These are phyloP conservation scores for Linum lewisii DNA, from an alignment of 345 rosid species.

Conservation along the genomic window DNA sequence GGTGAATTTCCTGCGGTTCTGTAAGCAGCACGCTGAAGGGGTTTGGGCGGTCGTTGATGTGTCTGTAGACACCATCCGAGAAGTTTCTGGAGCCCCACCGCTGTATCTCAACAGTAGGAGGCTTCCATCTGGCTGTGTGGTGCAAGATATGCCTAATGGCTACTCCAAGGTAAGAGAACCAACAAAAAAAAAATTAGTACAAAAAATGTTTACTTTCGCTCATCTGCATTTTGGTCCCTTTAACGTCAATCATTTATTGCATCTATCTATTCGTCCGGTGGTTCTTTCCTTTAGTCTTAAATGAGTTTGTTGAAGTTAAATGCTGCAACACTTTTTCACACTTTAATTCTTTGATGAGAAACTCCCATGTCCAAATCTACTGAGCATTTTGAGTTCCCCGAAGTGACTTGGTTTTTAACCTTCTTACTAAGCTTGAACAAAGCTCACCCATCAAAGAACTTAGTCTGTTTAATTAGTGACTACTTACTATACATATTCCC, in stretches of 20 bases:
- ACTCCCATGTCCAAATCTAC: constrained; percentile 19
- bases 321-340: constrained; percentile 1
- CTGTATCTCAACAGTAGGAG: constrained; percentile 52
- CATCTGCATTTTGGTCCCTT: neutral
- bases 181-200: neutral
- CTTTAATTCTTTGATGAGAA: constrained; percentile 8
- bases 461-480: constrained; percentile 36
- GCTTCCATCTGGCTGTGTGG: constrained; percentile 95
- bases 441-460: constrained; percentile 27
- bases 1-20: constrained; percentile 72
- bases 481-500: constrained; percentile 22
- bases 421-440: constrained; percentile 1
- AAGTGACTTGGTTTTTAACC: neutral
- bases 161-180: constrained; percentile 72
- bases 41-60: constrained; percentile 97
- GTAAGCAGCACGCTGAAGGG: constrained; percentile 91
- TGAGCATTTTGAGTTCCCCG: constrained; percentile 20
- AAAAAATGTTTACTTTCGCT: neutral
- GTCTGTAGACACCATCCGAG: constrained; percentile 55
- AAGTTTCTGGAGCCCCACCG: constrained; percentile 36
- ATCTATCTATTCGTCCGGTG: constrained; percentile 15
- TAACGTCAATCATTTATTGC: constrained; percentile 14
- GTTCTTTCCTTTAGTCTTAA: constrained; percentile 18
- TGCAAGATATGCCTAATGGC: constrained; percentile 94
- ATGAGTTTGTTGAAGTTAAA: constrained; percentile 25